Evolutionary conservation across 1,284 basidiomycete species (phyloP).

Genomic region (Volvariella surrecta): DNA sequence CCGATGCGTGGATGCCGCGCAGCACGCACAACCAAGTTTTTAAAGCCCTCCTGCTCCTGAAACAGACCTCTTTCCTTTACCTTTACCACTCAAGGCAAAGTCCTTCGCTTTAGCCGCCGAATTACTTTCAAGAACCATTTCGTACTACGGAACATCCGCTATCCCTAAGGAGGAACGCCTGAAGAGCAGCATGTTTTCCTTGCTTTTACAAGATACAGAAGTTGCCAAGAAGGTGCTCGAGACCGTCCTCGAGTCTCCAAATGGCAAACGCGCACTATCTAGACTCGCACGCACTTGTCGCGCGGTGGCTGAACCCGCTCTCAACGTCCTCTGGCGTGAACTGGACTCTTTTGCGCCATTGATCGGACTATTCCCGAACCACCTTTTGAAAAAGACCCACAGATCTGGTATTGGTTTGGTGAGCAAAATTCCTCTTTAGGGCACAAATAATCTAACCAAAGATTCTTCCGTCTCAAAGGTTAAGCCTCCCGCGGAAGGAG

Average conservation of each 20-base stretch:
- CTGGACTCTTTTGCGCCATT: conserved; percentile 67
- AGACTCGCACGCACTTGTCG: conserved; percentile 67
- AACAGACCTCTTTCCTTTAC: not conserved
- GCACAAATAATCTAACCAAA: too few species aligned
- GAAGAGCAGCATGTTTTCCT: conserved; percentile 43
- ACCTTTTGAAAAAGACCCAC: conserved; percentile 56
- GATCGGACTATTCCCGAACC: conserved; percentile 57
- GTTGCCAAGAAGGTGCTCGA: conserved; percentile 57
- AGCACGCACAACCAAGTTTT: conserved; percentile 3
- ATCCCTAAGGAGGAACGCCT: not conserved
- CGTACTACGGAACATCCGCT: not conserved
- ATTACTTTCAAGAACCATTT: too few species aligned
- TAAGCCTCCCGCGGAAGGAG: conserved; percentile 48
- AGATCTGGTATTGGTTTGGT: conserved; percentile 70
- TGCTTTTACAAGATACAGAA: conserved; percentile 57
- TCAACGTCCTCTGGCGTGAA: conserved; percentile 67
- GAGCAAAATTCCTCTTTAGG: conserved; percentile 23
- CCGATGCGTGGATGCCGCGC: conserved; percentile 7
- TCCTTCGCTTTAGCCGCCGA: not conserved
- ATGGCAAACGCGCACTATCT: conserved; percentile 54
- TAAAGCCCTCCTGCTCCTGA: not conserved
- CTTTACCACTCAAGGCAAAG: not conserved
- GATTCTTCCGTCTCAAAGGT: conserved; percentile 33
- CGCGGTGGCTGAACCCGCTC: conserved; percentile 61
- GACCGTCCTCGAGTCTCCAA: conserved; percentile 55